Evolutionary conservation across 2,329 filamentous ascomycete species (phyloP).

Genomic region (Fusarium verticillioides): DNA sequence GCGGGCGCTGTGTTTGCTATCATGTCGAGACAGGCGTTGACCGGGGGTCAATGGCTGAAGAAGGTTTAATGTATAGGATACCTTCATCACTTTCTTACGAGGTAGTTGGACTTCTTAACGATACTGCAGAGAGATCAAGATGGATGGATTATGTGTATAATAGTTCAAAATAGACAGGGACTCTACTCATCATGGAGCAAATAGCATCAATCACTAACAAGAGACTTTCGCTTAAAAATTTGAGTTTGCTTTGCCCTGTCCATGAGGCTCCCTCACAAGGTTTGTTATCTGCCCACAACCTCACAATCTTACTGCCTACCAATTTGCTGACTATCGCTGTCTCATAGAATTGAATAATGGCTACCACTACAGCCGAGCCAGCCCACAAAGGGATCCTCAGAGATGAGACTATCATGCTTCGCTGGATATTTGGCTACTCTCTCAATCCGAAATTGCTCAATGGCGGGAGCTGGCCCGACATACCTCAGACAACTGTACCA

Average conservation of each 20-base stretch:
- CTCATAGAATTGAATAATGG: neutral
- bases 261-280: rapidly evolving
- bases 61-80: neutral
- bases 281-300: neutral
- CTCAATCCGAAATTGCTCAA: neutral
- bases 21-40: neutral
- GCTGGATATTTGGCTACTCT: conserved; percentile 25
- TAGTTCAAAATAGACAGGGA: neutral
- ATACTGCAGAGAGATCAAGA: rapidly evolving
- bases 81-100: neutral
- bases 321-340: too few relatives aligned
- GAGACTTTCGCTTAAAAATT: neutral
- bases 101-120: too few relatives aligned
- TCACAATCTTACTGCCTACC: neutral
- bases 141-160: neutral
- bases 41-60: neutral
- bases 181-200: neutral
- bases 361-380: neutral
- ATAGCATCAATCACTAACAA: neutral
- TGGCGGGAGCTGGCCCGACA: neutral
- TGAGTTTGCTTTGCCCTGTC: neutral
- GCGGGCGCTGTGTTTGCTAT: neutral
- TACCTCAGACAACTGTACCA: neutral
- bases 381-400: conserved; percentile 26
- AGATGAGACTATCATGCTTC: conserved; percentile 25